Evolutionary conservation across 192 early-diverging fungal genomes (phyloP).

Genomic region (Fimicolochytrium jonesii): DNA sequence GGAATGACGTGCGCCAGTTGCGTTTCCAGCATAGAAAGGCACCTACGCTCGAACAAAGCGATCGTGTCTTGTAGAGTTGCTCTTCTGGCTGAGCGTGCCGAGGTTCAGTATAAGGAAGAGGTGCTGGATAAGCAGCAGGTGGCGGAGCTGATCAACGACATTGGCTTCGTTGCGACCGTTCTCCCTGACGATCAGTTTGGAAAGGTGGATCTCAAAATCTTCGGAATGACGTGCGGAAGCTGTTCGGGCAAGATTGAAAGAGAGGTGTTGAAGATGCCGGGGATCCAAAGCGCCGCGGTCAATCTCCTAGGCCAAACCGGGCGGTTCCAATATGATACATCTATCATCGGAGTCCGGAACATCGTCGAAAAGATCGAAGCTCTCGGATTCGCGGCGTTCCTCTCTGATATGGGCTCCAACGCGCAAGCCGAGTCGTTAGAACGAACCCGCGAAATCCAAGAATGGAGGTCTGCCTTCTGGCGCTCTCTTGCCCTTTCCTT

Average conservation of each 20-base stretch:
- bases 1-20: slow-evolving; percentile 98
- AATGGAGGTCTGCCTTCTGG: slow-evolving; percentile 70
- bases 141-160: slow-evolving; percentile 60
- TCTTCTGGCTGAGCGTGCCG: slow-evolving; percentile 76
- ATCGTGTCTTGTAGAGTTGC: slow-evolving; percentile 75
- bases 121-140: slow-evolving; percentile 42
- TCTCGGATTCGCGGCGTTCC: slow-evolving; percentile 73
- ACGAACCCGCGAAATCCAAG: slow-evolving; percentile 77
- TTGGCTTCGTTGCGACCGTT: slow-evolving; percentile 68
- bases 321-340: slow-evolving; percentile 64
- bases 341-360: slow-evolving; percentile 63
- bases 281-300: slow-evolving; percentile 62
- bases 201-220: slow-evolving; percentile 72
- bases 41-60: slow-evolving; percentile 53
- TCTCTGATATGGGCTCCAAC: slow-evolving; percentile 60
- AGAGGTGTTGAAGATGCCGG: slow-evolving; percentile 49
- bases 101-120: slow-evolving; percentile 59
- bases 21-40: slow-evolving; percentile 78
- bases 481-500: slow-evolving; percentile 67
- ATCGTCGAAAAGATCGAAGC: slow-evolving; percentile 78
- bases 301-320: slow-evolving; percentile 75
- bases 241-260: slow-evolving; percentile 79
- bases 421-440: slow-evolving; percentile 84
- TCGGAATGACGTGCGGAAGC: slow-evolving; percentile 87
- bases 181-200: slow-evolving; percentile 48